phyloP scores from a whole-genome alignment of 257 asterid genomes.

The Scutellaria minor region DNA sequence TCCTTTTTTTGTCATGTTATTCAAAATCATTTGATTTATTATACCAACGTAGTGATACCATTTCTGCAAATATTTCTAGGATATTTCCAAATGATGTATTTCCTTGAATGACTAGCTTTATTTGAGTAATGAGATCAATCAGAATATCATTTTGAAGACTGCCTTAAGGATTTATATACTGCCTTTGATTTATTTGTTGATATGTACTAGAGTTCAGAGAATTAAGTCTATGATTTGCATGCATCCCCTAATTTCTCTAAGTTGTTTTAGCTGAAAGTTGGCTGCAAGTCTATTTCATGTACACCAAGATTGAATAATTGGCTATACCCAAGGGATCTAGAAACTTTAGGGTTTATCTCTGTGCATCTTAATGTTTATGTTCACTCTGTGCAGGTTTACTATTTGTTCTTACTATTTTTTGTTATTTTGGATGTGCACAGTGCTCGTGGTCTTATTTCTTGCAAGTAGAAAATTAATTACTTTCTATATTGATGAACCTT shows the following conservation, averaged over 20 bases:
- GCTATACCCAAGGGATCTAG: neutral
- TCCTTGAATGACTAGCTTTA: slow-evolving; percentile 10
- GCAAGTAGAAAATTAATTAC: neutral
- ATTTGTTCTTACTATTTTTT: neutral
- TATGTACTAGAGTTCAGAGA: neutral
- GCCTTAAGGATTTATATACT: neutral
- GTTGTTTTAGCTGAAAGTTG: neutral
- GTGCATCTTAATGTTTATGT: neutral
- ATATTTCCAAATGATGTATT: neutral
- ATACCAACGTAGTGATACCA: neutral
- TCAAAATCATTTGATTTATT: neutral
- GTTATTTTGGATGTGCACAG: neutral
- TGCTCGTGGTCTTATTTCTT: slow-evolving; percentile 6
- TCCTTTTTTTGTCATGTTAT: neutral
- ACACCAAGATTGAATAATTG: neutral
- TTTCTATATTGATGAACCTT: slow-evolving; percentile 14
- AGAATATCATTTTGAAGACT: slow-evolving; percentile 1
- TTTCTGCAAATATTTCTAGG: neutral
- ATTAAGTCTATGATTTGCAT: slow-evolving; percentile 13
- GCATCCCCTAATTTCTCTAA: neutral
- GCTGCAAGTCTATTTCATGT: slow-evolving; percentile 4
- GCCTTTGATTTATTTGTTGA: neutral
- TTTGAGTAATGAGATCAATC: neutral
- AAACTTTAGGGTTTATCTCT: neutral
- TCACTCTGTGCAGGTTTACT: neutral